Evolutionary conservation across 2,329 filamentous ascomycete species (phyloP), one percentile per base, ranked within the genome.

Genomic region (Penicillium nordicum): DNA sequence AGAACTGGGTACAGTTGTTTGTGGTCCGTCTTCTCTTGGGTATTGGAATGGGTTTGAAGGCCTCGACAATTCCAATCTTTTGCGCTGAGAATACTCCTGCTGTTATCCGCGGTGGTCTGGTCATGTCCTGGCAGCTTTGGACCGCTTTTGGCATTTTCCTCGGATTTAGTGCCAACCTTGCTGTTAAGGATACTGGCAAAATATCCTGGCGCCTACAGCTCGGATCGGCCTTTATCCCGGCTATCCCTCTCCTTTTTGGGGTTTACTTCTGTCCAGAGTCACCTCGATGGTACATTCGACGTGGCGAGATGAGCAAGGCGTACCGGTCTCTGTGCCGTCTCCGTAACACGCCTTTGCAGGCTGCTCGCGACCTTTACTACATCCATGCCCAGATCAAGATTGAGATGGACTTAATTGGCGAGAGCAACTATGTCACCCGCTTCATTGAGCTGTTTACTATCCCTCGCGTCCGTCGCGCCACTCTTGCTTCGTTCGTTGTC

Each of bases 401-500:
- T 30, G 80, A 84, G 63, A 63, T 66, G 53, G 68, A 64, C 51
- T 68, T 76, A 55, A 63, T 72, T 16, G 74, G 72, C 16, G 55
- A 79, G 6, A 82, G 75, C 64, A 86, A 80, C 71, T 87, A 88
- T 65, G 34, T 84, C 48, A 82, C 77, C 23, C 83, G 88, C 16
- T 85, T 90, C 61, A 50, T 77, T 42, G 74, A 80, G 57, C 69
- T 84, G 0, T 80, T 80, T 59, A 79, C 78, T 12, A 76, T 80
- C 50, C 78, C 78, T 6, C 75, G 78, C 18, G 72, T 79, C 53
- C 74, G 78, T 38, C 76, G 78, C 40, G 91, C 91, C 3, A 92
- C 86, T 4, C 79, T 89, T 30, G 90, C 90, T 6, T 88, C 89
- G 0, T 89, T 86, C 61, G 84, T 85, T 1, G 89, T 93, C 63